Percentiles rank a stretch among this genome's conserved stretches.
These are phyloP conservation scores for Backusella macrospora DNA, from an alignment of 192 early-diverging fungal genomes.

Conservation along the genomic window DNA sequence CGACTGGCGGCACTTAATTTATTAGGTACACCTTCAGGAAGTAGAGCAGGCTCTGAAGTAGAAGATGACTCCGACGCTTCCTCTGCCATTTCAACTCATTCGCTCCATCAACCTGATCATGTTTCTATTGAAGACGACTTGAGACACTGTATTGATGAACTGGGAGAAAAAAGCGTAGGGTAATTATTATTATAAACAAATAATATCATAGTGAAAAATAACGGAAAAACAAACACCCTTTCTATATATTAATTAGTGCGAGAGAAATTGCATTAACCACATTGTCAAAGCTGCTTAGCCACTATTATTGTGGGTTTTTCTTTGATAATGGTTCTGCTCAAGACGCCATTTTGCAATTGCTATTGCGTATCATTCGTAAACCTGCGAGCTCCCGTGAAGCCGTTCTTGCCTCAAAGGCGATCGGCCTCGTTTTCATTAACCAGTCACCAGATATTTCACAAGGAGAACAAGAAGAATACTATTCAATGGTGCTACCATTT, in stretches of 20 bases:
- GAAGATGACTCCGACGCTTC: constrained; percentile 5
- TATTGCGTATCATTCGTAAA: constrained; percentile 1
- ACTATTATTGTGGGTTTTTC: constrained; percentile 1
- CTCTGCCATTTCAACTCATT: neutral
- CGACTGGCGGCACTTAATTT: constrained; percentile 4
- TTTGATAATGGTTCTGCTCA: neutral
- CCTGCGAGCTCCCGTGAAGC: neutral
- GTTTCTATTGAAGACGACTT: neutral
- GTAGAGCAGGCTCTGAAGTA: neutral
- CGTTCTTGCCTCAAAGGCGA: neutral
- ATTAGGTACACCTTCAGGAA: neutral
- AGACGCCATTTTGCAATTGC: neutral
- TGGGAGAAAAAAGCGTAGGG: constrained; percentile 4
- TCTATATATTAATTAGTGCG: neutral
- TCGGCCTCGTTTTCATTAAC: constrained; percentile 8
- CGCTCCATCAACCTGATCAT: neutral
- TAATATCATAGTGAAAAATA: neutral
- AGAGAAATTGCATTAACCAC: constrained; percentile 4
- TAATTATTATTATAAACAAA: constrained; percentile 3
- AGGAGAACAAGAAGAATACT: neutral
- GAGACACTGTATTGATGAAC: constrained; percentile 5
- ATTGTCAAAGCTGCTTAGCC: constrained; percentile 1
- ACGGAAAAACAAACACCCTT: neutral
- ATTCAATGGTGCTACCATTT: constrained; percentile 7
- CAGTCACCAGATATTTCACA: constrained; percentile 10